These are phyloP conservation scores for Populus deltoides DNA, from an alignment of 345 rosid genomes.

Conservation along the genomic window DNA sequence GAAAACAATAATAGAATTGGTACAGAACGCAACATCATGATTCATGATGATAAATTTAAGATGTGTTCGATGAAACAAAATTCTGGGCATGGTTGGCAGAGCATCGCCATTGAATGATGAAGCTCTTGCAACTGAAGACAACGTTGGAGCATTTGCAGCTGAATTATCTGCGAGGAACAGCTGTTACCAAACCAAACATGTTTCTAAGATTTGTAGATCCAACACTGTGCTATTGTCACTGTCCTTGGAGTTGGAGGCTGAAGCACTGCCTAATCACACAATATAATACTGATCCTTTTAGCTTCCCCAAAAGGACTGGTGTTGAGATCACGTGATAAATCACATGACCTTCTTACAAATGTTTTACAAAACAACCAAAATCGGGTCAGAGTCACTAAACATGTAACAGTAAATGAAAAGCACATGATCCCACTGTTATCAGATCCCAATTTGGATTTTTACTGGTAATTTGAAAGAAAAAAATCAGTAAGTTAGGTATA, in stretches of 20 bases:
- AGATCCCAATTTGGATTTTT: slow-evolving; percentile 35
- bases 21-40: not conserved
- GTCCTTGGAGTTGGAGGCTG: not conserved
- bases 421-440: slow-evolving; percentile 51
- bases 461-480: not conserved
- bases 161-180: not conserved
- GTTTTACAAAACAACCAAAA: not conserved
- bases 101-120: not conserved
- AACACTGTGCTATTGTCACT: not conserved
- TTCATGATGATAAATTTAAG: too few relatives aligned
- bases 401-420: slow-evolving; percentile 40
- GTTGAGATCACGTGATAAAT: slow-evolving; percentile 36
- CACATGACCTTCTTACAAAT: slow-evolving; percentile 37
- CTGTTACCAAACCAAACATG: not conserved
- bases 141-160: not conserved
- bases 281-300: not conserved
- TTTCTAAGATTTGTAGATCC: not conserved
- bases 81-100: not conserved
- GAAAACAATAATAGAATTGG: not conserved
- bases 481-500: not conserved
- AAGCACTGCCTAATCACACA: not conserved
- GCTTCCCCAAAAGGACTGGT: slow-evolving; percentile 12
- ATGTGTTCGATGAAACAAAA: not conserved
- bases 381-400: slow-evolving; percentile 18
- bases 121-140: not conserved